These are phyloP conservation scores for Pharus latifolius DNA, from an alignment of 176 grass and related monocot species.

Conservation along the genomic window DNA sequence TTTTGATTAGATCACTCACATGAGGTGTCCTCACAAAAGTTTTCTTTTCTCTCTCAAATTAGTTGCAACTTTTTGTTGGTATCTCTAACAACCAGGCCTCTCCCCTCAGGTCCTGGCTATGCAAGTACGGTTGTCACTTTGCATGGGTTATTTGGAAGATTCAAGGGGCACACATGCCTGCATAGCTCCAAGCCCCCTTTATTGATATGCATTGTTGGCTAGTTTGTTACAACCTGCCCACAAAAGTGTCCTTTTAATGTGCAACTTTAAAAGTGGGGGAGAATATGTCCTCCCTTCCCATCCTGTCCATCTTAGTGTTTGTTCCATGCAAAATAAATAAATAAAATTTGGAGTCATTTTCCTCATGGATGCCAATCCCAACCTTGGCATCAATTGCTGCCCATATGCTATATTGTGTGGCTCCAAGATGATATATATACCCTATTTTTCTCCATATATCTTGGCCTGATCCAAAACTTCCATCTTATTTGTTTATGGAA, in stretches of 20 bases:
- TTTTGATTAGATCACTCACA: too few species aligned
- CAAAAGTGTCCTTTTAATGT: constrained; percentile 21
- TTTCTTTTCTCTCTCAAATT: constrained; percentile 16
- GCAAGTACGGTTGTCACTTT: constrained; percentile 19
- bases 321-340: background rate
- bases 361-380: background rate
- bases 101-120: constrained; percentile 3
- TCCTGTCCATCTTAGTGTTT: background rate
- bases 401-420: too few species aligned
- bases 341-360: background rate
- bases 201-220: constrained; percentile 30
- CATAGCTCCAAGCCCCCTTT: constrained; percentile 31
- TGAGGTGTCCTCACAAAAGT: too few species aligned
- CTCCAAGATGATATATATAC: too few species aligned
- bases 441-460: too few species aligned
- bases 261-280: constrained; percentile 5
- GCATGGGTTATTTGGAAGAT: constrained; percentile 43
- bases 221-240: constrained; percentile 37
- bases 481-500: too few species aligned
- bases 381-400: background rate
- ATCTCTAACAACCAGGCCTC: constrained; percentile 25
- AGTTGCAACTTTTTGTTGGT: constrained; percentile 30
- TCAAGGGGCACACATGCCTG: constrained; percentile 32
- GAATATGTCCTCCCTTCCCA: background rate
- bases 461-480: too few species aligned